Evolutionary conservation across 2,329 filamentous ascomycete genomes (phyloP), one percentile per base, ranked within the genome.

Genomic region (Trichophyton mentagrophytes): DNA sequence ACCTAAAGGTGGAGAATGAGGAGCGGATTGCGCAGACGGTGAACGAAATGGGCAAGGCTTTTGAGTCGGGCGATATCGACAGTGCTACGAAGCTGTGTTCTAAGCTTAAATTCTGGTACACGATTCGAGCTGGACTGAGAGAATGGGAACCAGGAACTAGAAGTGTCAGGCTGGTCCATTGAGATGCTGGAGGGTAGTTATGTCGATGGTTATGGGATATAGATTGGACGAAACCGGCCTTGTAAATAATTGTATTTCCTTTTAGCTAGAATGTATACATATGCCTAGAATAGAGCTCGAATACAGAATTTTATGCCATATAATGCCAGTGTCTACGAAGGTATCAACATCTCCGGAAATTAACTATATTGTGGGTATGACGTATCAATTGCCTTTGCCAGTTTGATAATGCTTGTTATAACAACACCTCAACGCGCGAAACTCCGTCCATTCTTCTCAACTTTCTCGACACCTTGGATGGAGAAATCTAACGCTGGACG

Each of bases 31-130:
- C 69, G 17, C 77, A 74, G 64, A 87, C 86, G 68, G 86, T 91
- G 69, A 74, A 73, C 57, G 71, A 74, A 1, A 69, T 97, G 25
- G 87, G 82, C 55, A 68, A 72, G 60, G 83, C 85, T 0, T 92
- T 97, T 70, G 78, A 76, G 64, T 67, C 72, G 7, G 87, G 86
- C 57, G 83, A 92, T 69, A 70, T 88, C 44, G 80, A 85, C 46
- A 74, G 64, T 7, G 92, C 90, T 15, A 85, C 82, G 74, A 74
- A 71, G 63, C 89, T 95, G 80, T 85, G 86, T 53, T 84, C 96
- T 1, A 79, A 82, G 72, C 74, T 96, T 76, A 79, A 90, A 72
- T 97, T 96, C 77, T 96, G 92, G 92, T 81, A 87, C 61, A 96
- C 91, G 74, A 86, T 97, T 63, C 81, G 84, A 64, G 87, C 95